phyloP scores from a whole-genome alignment of 768 basidiomycete genomes.

The Crassisporium funariophilum region DNA sequence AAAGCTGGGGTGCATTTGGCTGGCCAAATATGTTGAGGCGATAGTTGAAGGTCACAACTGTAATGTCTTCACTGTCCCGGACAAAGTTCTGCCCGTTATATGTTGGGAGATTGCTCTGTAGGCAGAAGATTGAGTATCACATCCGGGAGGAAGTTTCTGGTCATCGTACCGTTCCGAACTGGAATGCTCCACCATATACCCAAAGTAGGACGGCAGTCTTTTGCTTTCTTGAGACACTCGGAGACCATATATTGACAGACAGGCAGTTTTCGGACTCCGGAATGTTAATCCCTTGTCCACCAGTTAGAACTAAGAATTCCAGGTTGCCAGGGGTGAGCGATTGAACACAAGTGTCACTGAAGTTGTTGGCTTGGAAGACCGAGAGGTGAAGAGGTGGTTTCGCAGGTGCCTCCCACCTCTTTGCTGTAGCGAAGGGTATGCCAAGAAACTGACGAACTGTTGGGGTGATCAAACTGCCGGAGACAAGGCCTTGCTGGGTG shows the following conservation, averaged over 20 bases:
- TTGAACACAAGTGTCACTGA: conserved; percentile 34
- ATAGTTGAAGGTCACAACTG: conserved; percentile 40
- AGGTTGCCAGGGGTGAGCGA: conserved; percentile 15
- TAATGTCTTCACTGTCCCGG: conserved; percentile 34
- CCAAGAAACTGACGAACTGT: conserved; percentile 39
- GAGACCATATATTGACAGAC: conserved; percentile 42
- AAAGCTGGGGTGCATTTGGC: conserved; percentile 41
- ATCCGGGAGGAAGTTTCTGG: not conserved
- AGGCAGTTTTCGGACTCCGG: conserved; percentile 39
- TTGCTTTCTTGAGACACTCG: conserved; percentile 32
- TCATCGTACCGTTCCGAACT: conserved; percentile 35
- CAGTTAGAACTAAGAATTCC: conserved; percentile 28
- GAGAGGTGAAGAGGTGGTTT: conserved; percentile 20
- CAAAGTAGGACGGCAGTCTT: conserved; percentile 37
- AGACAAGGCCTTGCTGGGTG: conserved; percentile 34
- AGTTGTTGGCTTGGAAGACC: conserved; percentile 27
- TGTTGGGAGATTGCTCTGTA: conserved; percentile 28
- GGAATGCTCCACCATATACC: conserved; percentile 41
- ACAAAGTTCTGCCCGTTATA: conserved; percentile 36
- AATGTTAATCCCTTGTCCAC: conserved; percentile 25
- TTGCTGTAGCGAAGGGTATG: conserved; percentile 35
- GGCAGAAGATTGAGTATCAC: not conserved
- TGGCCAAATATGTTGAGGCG: conserved; percentile 41
- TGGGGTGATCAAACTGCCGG: conserved; percentile 26
- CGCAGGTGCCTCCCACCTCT: conserved; percentile 34